phyloP scores from a whole-genome alignment of 2,329 filamentous ascomycete genomes.

The Aureobasidium sp. region DNA sequence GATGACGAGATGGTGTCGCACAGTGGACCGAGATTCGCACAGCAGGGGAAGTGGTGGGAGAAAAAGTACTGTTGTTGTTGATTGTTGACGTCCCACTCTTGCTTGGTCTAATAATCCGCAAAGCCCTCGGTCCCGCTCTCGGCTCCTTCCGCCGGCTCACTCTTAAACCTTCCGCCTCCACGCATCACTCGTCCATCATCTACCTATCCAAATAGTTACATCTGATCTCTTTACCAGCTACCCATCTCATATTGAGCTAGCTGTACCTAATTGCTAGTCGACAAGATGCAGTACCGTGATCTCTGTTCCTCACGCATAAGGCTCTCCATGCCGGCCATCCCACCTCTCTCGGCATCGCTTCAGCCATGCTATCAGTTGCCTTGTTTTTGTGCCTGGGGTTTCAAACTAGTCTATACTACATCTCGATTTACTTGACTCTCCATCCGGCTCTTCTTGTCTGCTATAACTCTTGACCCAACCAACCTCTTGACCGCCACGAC shows the following conservation, averaged over 20 bases:
- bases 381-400: conserved; percentile 1
- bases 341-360: not conserved
- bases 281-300: not conserved
- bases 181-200: not conserved
- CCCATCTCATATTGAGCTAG: not conserved
- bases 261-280: not conserved
- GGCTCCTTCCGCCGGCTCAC: conserved; percentile 1
- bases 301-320: not conserved
- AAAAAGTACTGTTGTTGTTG: conserved; percentile 9
- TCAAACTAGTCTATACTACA: not conserved
- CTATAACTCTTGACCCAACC: conserved; percentile 2
- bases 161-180: not conserved
- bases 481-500: not conserved
- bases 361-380: not conserved
- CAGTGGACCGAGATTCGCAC: not conserved
- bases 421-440: not conserved
- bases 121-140: not conserved
- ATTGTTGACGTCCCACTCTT: conserved; percentile 3
- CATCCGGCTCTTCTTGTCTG: not conserved
- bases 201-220: not conserved
- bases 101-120: not conserved
- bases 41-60: conserved; percentile 1
- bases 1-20: not conserved
- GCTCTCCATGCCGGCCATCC: not conserved
- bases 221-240: not conserved